Percentiles rank a stretch among this genome's conserved stretches.
Evolutionary conservation across 2,329 filamentous ascomycete species (phyloP).

Genomic region (Aplosporella prunicola): DNA sequence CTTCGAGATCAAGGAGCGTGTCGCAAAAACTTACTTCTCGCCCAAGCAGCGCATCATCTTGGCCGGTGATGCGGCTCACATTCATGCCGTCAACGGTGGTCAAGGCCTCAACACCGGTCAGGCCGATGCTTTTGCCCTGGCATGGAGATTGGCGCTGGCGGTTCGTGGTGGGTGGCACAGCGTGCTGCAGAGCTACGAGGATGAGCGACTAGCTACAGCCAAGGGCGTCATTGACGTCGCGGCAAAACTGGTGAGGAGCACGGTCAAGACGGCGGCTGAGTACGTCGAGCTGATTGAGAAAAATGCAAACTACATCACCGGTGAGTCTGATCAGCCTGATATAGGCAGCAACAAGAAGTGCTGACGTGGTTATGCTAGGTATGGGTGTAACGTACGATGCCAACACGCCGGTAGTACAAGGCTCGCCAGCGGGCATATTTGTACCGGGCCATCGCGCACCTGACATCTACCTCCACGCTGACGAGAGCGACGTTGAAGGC

Average conservation of each 20-base stretch:
- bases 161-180: not conserved
- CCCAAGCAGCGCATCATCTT: slow-evolving; percentile 15
- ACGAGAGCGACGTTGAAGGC: not conserved
- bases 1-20: slow-evolving; percentile 30
- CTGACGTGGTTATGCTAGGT: not conserved
- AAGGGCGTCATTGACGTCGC: slow-evolving; percentile 40
- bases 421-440: slow-evolving; percentile 7
- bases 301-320: slow-evolving; percentile 42
- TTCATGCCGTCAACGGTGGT: slow-evolving; percentile 18
- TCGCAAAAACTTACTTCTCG: slow-evolving; percentile 14
- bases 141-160: slow-evolving; percentile 14
- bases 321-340: slow-evolving; percentile 14
- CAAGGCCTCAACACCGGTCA: slow-evolving; percentile 19
- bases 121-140: slow-evolving; percentile 15
- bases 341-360: not conserved
- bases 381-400: slow-evolving; percentile 36
- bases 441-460: slow-evolving; percentile 6
- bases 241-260: slow-evolving; percentile 38
- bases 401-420: slow-evolving; percentile 3
- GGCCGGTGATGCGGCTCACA: slow-evolving; percentile 17
- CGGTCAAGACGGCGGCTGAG: slow-evolving; percentile 34
- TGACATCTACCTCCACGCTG: slow-evolving; percentile 6
- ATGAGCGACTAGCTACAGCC: slow-evolving; percentile 36
- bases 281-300: slow-evolving; percentile 41
- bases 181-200: slow-evolving; percentile 35